These are phyloP conservation scores for Suhomyces bolitotheri DNA, from an alignment of 1,139 yeast species.

Conservation along the genomic window DNA sequence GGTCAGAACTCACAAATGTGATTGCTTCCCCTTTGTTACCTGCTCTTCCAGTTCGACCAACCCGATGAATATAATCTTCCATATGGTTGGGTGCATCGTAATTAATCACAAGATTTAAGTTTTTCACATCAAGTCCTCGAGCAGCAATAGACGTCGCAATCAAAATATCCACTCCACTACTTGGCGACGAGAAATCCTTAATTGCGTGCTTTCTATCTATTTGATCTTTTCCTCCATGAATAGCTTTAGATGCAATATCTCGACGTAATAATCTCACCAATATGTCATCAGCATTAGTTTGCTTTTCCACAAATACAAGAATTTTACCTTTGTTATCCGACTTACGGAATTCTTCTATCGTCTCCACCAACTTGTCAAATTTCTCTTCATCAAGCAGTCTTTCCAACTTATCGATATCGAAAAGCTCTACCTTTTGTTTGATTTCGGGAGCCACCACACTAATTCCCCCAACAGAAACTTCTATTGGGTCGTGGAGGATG, in stretches of 20 bases:
- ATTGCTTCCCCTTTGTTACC: constrained; percentile 76
- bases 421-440: constrained; percentile 65
- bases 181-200: constrained; percentile 57
- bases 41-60: constrained; percentile 96
- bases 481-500: constrained; percentile 63
- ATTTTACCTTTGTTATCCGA: constrained; percentile 50
- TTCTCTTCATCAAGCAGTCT: constrained; percentile 32
- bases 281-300: constrained; percentile 74
- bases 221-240: constrained; percentile 95
- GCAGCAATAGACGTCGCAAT: constrained; percentile 95
- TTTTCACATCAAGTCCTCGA: constrained; percentile 89
- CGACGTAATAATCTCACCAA: constrained; percentile 55
- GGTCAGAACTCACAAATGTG: constrained; percentile 65
- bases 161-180: constrained; percentile 59
- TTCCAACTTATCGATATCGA: constrained; percentile 32
- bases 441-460: constrained; percentile 85
- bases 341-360: constrained; percentile 48
- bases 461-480: constrained; percentile 78
- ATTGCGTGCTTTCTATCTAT: constrained; percentile 78
- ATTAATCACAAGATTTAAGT: constrained; percentile 74
- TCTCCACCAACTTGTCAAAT: constrained; percentile 52
- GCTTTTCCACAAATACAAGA: constrained; percentile 84
- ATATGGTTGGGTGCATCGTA: constrained; percentile 89
- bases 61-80: constrained; percentile 96
- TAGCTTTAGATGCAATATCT: constrained; percentile 61